These are phyloP conservation scores for Magnaporthales sp. DNA, from an alignment of 2,329 filamentous ascomycete species.

Conservation along the genomic window DNA sequence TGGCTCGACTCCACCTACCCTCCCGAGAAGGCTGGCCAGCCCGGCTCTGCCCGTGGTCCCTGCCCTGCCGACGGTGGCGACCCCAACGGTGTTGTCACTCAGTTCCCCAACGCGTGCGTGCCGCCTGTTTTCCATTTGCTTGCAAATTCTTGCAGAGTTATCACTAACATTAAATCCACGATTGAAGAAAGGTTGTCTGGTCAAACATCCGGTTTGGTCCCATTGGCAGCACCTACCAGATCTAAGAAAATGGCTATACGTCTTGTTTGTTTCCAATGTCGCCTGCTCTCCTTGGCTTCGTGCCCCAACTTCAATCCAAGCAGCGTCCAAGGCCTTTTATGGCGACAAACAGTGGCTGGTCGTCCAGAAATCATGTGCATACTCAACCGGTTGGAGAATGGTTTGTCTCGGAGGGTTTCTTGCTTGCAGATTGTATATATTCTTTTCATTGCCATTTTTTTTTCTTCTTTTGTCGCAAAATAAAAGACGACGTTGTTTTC, in stretches of 20 bases:
- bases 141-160: background rate
- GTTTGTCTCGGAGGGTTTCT: background rate
- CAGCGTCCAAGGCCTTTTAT: background rate
- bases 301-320: background rate
- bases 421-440: background rate
- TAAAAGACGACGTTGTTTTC: background rate
- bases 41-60: conserved; percentile 33
- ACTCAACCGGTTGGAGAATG: background rate
- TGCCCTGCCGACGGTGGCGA: conserved; percentile 30
- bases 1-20: conserved; percentile 54
- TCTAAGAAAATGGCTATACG: conserved; percentile 9
- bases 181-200: conserved; percentile 17
- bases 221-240: conserved; percentile 29
- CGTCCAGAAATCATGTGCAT: background rate
- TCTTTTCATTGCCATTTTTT: background rate
- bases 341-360: background rate
- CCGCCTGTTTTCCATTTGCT: background rate
- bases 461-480: background rate
- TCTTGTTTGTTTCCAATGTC: background rate
- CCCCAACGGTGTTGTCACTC: conserved; percentile 28
- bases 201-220: conserved; percentile 39
- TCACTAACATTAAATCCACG: background rate
- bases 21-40: conserved; percentile 23
- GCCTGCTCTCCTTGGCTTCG: background rate
- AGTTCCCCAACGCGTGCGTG: conserved; percentile 27